These are phyloP conservation scores for Aspergillus flavus DNA, from an alignment of 2,329 filamentous ascomycete genomes.

Conservation along the genomic window DNA sequence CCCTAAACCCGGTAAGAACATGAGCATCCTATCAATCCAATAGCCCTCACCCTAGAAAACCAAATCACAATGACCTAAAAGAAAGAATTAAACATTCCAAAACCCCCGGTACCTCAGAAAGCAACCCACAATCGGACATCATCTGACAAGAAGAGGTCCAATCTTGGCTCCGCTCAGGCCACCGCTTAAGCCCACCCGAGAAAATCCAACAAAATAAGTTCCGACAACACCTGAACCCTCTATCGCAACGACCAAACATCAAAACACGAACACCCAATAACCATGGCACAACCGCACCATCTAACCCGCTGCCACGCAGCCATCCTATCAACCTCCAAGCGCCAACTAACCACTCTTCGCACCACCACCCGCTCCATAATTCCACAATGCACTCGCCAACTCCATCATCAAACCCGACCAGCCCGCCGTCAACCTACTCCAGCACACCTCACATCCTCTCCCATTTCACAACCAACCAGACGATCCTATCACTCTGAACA, in stretches of 20 bases:
- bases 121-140: not conserved
- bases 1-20: not conserved
- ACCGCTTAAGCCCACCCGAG: constrained; percentile 18
- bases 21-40: not conserved
- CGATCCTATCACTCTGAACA: constrained; percentile 73
- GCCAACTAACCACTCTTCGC: not conserved
- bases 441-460: not conserved
- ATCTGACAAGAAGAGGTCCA: not conserved
- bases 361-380: not conserved
- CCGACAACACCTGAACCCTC: not conserved
- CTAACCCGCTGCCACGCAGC: not conserved
- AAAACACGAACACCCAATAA: not conserved
- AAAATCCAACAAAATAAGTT: not conserved
- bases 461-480: constrained; percentile 8
- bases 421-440: not conserved
- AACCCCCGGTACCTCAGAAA: not conserved
- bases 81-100: not conserved
- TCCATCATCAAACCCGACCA: not conserved
- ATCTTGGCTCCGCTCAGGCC: constrained; percentile 22
- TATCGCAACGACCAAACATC: not conserved
- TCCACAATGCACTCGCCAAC: not conserved
- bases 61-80: not conserved
- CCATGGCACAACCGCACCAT: not conserved
- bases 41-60: not conserved
- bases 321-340: not conserved